These are phyloP conservation scores for Candida andamanensis DNA, from an alignment of 805 yeast species.

Conservation along the genomic window DNA sequence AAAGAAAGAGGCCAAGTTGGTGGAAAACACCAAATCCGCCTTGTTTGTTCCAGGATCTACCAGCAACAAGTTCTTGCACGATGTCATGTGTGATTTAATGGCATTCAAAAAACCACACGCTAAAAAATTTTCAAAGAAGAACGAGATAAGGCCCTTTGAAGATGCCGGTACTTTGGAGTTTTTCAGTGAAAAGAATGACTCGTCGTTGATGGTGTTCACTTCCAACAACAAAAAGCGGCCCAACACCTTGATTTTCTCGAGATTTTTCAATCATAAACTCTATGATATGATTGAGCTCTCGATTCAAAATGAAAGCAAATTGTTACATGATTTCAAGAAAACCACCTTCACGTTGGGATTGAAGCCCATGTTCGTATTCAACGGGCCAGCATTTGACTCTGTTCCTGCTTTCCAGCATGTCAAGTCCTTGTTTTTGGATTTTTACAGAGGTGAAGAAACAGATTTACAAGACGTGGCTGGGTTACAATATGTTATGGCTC, in stretches of 20 bases:
- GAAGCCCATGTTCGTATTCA: slow-evolving; percentile 91
- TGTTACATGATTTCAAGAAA: slow-evolving; percentile 75
- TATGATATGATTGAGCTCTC: slow-evolving; percentile 93
- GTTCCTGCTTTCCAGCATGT: slow-evolving; percentile 82
- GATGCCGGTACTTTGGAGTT: slow-evolving; percentile 82
- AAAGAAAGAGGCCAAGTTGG: slow-evolving; percentile 78
- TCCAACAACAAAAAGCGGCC: slow-evolving; percentile 88
- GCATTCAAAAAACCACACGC: slow-evolving; percentile 88
- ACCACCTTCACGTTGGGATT: slow-evolving; percentile 80
- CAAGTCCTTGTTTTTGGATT: slow-evolving; percentile 85
- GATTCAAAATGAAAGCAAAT: slow-evolving; percentile 58
- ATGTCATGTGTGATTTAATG: slow-evolving; percentile 81
- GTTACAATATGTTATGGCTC: slow-evolving; percentile 81
- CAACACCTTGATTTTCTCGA: slow-evolving; percentile 77
- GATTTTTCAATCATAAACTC: slow-evolving; percentile 86
- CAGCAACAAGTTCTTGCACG: slow-evolving; percentile 74
- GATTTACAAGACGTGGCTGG: slow-evolving; percentile 91
- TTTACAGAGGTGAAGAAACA: slow-evolving; percentile 80
- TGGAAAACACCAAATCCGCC: slow-evolving; percentile 86
- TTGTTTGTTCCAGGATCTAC: slow-evolving; percentile 88
- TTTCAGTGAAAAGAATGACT: slow-evolving; percentile 90
- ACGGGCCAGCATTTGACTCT: slow-evolving; percentile 85
- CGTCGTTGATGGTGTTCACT: slow-evolving; percentile 75
- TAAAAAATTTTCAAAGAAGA: slow-evolving; percentile 83
- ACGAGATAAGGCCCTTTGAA: slow-evolving; percentile 89